These are phyloP conservation scores for Beta corolliflora DNA, from an alignment of 179 eudicot genomes.

Conservation along the genomic window DNA sequence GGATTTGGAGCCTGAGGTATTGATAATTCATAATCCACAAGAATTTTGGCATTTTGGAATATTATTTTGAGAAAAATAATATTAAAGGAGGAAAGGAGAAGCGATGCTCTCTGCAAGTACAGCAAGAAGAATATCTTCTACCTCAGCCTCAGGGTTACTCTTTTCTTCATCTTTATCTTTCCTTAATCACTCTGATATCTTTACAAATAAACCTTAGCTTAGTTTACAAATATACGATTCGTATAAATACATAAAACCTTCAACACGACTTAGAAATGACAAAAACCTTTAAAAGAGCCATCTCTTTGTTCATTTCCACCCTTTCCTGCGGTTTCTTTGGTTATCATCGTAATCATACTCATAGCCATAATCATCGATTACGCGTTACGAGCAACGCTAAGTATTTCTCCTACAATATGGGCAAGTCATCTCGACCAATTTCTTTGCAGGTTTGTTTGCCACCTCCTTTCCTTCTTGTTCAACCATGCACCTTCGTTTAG, in stretches of 20 bases:
- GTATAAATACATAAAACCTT: constrained; percentile 17
- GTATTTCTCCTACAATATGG: constrained; percentile 28
- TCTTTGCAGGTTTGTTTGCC: constrained; percentile 58
- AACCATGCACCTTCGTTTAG: not conserved
- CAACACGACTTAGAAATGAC: constrained; percentile 27
- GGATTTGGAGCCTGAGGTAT: not conserved
- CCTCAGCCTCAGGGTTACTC: not conserved
- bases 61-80: not conserved
- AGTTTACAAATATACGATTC: not conserved
- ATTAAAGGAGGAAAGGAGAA: constrained; percentile 8
- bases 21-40: not conserved
- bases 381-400: constrained; percentile 14
- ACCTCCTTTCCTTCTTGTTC: not conserved
- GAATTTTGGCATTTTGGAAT: constrained; percentile 14
- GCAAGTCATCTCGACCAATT: constrained; percentile 58
- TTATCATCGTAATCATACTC: constrained; percentile 27
- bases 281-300: constrained; percentile 35
- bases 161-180: constrained; percentile 21
- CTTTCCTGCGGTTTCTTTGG: constrained; percentile 41
- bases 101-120: constrained; percentile 21
- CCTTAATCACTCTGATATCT: constrained; percentile 15
- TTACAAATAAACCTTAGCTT: not conserved
- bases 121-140: constrained; percentile 24
- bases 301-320: constrained; percentile 36
- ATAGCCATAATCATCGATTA: constrained; percentile 12